Conservation (phyloP, 345 rosid species). For the Salix viminalis region DNA sequence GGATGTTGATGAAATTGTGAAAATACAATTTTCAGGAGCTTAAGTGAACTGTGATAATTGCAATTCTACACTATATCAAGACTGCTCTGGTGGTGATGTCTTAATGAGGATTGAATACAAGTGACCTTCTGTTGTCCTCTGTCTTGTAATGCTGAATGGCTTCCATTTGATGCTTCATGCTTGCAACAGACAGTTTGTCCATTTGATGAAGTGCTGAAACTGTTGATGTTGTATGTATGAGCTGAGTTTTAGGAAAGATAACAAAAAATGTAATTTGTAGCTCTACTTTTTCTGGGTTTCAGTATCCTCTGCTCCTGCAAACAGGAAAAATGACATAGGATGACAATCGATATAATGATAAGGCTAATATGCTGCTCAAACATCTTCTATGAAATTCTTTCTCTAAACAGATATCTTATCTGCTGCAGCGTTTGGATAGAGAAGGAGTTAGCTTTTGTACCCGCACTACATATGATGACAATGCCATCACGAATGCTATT, state of each 20-base stretch:
- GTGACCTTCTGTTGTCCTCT: background rate
- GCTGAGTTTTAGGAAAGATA: background rate
- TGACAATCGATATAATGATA: background rate
- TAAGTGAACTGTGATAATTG: background rate
- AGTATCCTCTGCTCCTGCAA: background rate
- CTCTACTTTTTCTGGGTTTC: background rate
- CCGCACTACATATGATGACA: slow-evolving; percentile 51
- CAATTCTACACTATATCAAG: background rate
- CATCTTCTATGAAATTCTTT: background rate
- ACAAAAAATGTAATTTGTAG: background rate
- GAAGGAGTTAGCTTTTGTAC: slow-evolving; percentile 55
- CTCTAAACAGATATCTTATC: background rate
- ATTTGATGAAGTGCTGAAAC: background rate
- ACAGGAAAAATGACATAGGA: background rate
- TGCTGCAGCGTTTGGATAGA: slow-evolving; percentile 44
- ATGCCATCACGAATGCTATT: slow-evolving; percentile 57
- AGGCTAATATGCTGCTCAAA: background rate
- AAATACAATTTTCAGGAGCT: too few relatives aligned
- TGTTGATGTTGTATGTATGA: background rate
- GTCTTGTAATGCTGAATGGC: background rate
- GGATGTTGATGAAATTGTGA: background rate
- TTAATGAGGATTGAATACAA: background rate
- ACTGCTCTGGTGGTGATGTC: background rate
- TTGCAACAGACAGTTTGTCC: background rate
- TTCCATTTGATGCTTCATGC: background rate